These are phyloP conservation scores for Botrytis squamosa DNA, from an alignment of 2,329 filamentous ascomycete species.

Conservation along the genomic window DNA sequence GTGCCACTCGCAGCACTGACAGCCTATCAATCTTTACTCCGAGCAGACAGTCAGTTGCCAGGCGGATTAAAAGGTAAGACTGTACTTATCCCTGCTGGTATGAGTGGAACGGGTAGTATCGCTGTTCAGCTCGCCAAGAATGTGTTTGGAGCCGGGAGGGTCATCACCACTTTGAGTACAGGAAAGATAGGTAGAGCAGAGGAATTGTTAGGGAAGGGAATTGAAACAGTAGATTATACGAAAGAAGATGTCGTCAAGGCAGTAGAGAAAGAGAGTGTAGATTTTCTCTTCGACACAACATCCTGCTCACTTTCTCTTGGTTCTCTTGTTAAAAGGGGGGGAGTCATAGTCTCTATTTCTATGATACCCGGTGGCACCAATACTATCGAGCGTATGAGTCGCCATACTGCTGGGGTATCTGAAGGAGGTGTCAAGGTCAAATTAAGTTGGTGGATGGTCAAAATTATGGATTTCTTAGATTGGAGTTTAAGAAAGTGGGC, in stretches of 20 bases:
- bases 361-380: background rate
- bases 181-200: background rate
- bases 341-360: background rate
- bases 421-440: background rate
- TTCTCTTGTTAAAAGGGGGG: background rate
- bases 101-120: conserved; percentile 25
- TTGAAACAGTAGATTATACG: background rate
- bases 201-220: background rate
- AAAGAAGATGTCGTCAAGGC: background rate
- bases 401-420: background rate
- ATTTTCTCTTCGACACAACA: background rate
- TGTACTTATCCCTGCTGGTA: conserved; percentile 42
- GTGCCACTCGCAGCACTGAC: conserved; percentile 44
- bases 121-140: background rate
- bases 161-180: background rate
- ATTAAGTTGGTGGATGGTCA: background rate
- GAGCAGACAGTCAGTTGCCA: conserved; percentile 33
- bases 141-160: background rate
- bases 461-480: background rate
- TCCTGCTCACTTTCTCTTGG: background rate
- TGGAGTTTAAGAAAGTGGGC: background rate
- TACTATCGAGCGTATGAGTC: background rate
- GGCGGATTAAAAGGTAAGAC: conserved; percentile 45
- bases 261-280: background rate
- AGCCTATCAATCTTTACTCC: conserved; percentile 42